Conservation (phyloP, 2,329 filamentous ascomycete species). For the Dothistroma septosporum region DNA sequence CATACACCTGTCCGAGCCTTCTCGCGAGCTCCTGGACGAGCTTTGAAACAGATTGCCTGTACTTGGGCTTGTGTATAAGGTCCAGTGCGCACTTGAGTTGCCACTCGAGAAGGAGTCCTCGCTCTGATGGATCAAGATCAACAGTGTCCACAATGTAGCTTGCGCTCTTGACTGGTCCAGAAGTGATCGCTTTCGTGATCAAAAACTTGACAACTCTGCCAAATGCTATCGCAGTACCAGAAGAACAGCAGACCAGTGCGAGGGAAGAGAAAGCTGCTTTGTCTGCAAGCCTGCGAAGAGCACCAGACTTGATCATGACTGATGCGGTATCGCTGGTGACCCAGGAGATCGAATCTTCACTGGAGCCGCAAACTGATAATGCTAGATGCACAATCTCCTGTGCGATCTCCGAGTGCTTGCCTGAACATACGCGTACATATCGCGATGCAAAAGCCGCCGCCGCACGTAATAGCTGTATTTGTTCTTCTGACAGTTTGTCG, state of each 20-base stretch:
- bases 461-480: conserved; percentile 6
- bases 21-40: conserved; percentile 20
- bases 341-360: conserved; percentile 26
- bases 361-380: conserved; percentile 15
- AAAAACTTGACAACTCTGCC: conserved; percentile 24
- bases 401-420: conserved; percentile 11
- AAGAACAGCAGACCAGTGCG: conserved; percentile 21
- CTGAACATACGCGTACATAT: conserved; percentile 25
- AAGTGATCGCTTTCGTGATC: conserved; percentile 15
- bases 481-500: neutral
- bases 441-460: conserved; percentile 30
- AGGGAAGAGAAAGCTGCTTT: conserved; percentile 48
- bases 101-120: conserved; percentile 42
- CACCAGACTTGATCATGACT: conserved; percentile 56
- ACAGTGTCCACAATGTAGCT: conserved; percentile 34
- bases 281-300: conserved; percentile 52
- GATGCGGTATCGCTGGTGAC: conserved; percentile 57
- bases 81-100: conserved; percentile 34
- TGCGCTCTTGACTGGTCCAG: conserved; percentile 15
- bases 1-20: conserved; percentile 24
- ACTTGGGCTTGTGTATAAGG: conserved; percentile 24
- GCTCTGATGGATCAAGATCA: conserved; percentile 27
- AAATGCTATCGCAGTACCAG: conserved; percentile 19
- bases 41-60: conserved; percentile 13
- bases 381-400: conserved; percentile 23